phyloP scores from a whole-genome alignment of 805 yeast genomes.

The Brettanomyces nanus region DNA sequence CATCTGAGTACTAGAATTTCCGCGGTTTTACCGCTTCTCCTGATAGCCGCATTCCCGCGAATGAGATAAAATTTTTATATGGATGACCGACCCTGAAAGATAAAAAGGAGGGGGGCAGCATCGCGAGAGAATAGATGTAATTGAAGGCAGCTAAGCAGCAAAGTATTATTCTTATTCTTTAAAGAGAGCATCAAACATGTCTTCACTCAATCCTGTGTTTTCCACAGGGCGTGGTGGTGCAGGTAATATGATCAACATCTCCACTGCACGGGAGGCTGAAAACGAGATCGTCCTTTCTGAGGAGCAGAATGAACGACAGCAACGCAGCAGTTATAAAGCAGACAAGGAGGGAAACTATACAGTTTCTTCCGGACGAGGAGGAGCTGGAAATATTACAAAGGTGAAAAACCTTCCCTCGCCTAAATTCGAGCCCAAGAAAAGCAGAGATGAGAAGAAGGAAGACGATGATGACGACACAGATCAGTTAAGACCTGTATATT shows the following conservation, averaged over 20 bases:
- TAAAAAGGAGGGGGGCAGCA: too few species aligned
- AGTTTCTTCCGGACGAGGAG: constrained; percentile 51
- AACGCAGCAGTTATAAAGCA: constrained; percentile 15
- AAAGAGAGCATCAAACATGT: too few species aligned
- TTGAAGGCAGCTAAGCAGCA: too few species aligned
- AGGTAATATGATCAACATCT: constrained; percentile 23
- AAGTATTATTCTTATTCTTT: too few species aligned
- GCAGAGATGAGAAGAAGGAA: constrained; percentile 15
- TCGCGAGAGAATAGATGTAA: too few species aligned
- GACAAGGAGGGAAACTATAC: constrained; percentile 27
- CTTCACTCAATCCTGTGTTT: constrained; percentile 16
- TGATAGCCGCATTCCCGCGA: too few species aligned
- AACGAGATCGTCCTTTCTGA: constrained; percentile 18
- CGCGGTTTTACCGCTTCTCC: too few species aligned
- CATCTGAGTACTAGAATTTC: too few species aligned
- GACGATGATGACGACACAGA: constrained; percentile 21
- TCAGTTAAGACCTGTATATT: constrained; percentile 31
- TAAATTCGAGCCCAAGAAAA: constrained; percentile 27
- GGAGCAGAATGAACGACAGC: constrained; percentile 5
- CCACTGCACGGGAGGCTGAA: constrained; percentile 10
- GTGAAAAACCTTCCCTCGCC: constrained; percentile 38
- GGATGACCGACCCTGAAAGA: too few species aligned
- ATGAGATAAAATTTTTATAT: too few species aligned
- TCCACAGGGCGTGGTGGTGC: constrained; percentile 30
- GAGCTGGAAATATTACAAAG: constrained; percentile 42